Percentiles rank a stretch among this genome's conserved stretches.
Conservation (phyloP, 345 rosid genomes). For the Lepidium didymum region DNA sequence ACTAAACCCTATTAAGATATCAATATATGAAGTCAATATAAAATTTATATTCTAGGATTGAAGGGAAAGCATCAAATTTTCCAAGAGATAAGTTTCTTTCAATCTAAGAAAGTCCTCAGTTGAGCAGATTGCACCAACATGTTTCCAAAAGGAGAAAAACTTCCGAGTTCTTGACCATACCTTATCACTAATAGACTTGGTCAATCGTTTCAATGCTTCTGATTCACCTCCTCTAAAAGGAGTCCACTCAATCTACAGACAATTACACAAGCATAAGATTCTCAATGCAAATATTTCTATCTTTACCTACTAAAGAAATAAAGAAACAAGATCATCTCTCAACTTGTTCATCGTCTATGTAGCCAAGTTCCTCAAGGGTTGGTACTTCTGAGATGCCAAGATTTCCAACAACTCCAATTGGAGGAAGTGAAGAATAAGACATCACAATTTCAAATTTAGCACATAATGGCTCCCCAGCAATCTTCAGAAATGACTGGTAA, state of each 20-base stretch:
- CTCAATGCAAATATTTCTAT: neutral
- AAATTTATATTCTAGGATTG: neutral
- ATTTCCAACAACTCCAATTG: slow-evolving; percentile 53
- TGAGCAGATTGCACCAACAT: neutral
- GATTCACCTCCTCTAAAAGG: slow-evolving; percentile 92
- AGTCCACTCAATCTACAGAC: slow-evolving; percentile 45
- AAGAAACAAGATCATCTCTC: neutral
- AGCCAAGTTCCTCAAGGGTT: slow-evolving; percentile 64
- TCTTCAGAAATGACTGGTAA: slow-evolving; percentile 82
- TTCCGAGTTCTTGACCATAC: slow-evolving; percentile 25
- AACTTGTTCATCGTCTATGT: slow-evolving; percentile 48
- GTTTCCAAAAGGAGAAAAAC: neutral
- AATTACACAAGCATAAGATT: neutral
- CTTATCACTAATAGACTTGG: slow-evolving; percentile 55
- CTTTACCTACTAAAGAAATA: neutral
- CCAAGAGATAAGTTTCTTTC: neutral
- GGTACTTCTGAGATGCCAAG: slow-evolving; percentile 59
- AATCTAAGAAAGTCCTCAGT: neutral
- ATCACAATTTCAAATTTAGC: slow-evolving; percentile 41
- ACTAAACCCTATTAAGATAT: neutral
- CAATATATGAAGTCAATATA: neutral
- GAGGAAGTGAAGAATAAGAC: slow-evolving; percentile 53
- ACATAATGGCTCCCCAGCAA: slow-evolving; percentile 83
- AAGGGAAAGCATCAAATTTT: neutral
- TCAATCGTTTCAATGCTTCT: slow-evolving; percentile 64